These are phyloP conservation scores for Ophiosphaerella narmari DNA, from an alignment of 2,329 filamentous ascomycete genomes.

Conservation along the genomic window DNA sequence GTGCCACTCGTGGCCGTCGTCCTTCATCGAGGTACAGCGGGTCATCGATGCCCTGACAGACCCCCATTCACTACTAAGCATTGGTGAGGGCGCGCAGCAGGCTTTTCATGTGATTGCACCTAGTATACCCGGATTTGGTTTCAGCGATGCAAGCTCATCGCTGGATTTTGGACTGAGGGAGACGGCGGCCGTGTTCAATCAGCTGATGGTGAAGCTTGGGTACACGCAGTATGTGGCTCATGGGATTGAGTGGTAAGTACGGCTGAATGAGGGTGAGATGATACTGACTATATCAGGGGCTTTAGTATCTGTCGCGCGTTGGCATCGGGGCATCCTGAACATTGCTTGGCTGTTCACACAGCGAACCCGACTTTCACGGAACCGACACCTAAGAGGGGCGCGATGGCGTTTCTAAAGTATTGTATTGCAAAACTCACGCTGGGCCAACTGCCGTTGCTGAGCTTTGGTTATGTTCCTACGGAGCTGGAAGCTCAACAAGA, in stretches of 20 bases:
- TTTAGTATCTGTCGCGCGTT: conserved; percentile 53
- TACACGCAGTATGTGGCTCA: conserved; percentile 64
- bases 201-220: conserved; percentile 63
- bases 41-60: conserved; percentile 61
- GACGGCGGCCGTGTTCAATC: conserved; percentile 62
- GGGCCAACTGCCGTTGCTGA: conserved; percentile 49
- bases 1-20: conserved; percentile 68
- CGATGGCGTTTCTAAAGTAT: conserved; percentile 61
- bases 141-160: conserved; percentile 65
- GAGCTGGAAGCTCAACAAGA: conserved; percentile 48
- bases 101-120: conserved; percentile 71
- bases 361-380: conserved; percentile 60
- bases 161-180: conserved; percentile 56
- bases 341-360: conserved; percentile 65
- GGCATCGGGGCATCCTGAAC: conserved; percentile 53
- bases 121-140: conserved; percentile 68
- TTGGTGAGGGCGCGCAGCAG: conserved; percentile 24
- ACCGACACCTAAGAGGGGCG: conserved; percentile 54
- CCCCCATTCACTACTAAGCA: conserved; percentile 50
- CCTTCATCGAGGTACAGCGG: conserved; percentile 64
- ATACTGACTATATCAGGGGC: conserved; percentile 38
- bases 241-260: conserved; percentile 55
- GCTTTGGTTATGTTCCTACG: conserved; percentile 61
- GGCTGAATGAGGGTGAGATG: background rate
- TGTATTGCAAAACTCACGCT: conserved; percentile 53